Conservation (phyloP, 331 rosid species). For the Malus hybrid region DNA sequence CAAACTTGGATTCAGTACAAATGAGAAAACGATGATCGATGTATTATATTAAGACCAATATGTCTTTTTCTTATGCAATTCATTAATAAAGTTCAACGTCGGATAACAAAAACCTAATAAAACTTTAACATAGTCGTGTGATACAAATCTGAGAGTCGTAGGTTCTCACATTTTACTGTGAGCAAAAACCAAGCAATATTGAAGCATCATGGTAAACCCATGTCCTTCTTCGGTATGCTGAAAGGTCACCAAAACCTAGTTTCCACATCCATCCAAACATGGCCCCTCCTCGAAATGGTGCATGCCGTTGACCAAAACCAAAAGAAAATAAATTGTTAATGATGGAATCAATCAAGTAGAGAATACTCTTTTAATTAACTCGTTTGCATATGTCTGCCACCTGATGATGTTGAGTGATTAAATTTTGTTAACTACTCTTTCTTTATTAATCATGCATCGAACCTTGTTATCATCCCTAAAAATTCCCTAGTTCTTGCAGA, state of each 20-base stretch:
- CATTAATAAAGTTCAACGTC: neutral
- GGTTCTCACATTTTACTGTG: neutral
- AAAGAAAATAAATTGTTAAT: neutral
- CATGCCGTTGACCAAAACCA: neutral
- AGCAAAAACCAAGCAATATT: neutral
- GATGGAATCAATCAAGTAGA: neutral
- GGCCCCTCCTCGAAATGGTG: neutral
- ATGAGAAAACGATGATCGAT: too few species aligned
- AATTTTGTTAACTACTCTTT: too few species aligned
- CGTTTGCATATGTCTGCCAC: neutral
- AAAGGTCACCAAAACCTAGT: conserved; percentile 1
- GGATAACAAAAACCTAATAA: too few species aligned
- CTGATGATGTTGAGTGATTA: too few species aligned
- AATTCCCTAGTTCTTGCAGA: neutral
- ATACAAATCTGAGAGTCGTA: neutral
- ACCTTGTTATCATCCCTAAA: neutral
- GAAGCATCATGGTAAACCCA: neutral
- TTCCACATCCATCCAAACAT: neutral
- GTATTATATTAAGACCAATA: neutral
- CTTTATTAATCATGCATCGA: too few species aligned
- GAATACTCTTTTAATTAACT: neutral
- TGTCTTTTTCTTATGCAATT: neutral
- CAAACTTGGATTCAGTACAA: neutral
- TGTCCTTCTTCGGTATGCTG: neutral
- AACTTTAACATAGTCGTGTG: neutral